A percentile compares a stretch with the other conserved stretches of the same genome.
phyloP scores from a whole-genome alignment of 495 filamentous ascomycete species.

The Physcia stellaris region DNA sequence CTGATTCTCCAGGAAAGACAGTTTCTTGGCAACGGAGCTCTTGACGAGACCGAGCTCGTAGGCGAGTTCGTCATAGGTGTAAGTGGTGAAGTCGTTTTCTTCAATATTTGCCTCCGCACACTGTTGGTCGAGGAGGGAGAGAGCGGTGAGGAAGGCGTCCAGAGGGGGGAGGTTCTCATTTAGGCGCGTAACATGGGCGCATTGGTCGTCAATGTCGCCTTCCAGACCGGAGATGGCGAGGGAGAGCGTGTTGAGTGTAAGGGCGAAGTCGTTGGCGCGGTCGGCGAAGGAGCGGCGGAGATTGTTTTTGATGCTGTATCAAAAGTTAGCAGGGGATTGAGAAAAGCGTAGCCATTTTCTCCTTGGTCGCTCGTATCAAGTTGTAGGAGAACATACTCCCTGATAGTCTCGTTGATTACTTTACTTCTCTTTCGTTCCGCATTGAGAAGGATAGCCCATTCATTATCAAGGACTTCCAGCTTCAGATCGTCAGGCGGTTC shows the following conservation, averaged over 20 bases:
- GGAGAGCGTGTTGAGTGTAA: slow-evolving; percentile 85
- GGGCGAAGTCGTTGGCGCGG: slow-evolving; percentile 92
- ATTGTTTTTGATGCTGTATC: slow-evolving; percentile 76
- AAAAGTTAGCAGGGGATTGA: slow-evolving; percentile 10
- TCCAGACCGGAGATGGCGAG: slow-evolving; percentile 87
- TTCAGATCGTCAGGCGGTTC: slow-evolving; percentile 72
- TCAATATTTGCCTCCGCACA: slow-evolving; percentile 96
- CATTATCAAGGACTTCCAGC: slow-evolving; percentile 62
- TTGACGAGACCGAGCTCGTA: slow-evolving; percentile 90
- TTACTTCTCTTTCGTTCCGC: slow-evolving; percentile 78
- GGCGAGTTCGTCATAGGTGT: slow-evolving; percentile 86
- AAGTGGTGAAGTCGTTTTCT: slow-evolving; percentile 97
- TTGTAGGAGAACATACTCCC: slow-evolving; percentile 46
- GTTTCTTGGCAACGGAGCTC: slow-evolving; percentile 82
- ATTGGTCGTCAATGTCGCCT: slow-evolving; percentile 89
- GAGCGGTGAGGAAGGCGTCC: slow-evolving; percentile 72
- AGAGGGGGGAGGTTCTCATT: slow-evolving; percentile 72
- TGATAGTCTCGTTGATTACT: slow-evolving; percentile 92
- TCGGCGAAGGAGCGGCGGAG: slow-evolving; percentile 88
- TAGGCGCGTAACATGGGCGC: slow-evolving; percentile 67
- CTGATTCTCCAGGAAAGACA: slow-evolving; percentile 94
- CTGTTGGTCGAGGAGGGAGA: slow-evolving; percentile 68
- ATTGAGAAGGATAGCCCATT: slow-evolving; percentile 66
- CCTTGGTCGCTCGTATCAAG: no score
- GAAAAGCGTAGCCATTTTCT: no score